Conservation (phyloP, 768 basidiomycete species). For the Boletus huronensis region DNA sequence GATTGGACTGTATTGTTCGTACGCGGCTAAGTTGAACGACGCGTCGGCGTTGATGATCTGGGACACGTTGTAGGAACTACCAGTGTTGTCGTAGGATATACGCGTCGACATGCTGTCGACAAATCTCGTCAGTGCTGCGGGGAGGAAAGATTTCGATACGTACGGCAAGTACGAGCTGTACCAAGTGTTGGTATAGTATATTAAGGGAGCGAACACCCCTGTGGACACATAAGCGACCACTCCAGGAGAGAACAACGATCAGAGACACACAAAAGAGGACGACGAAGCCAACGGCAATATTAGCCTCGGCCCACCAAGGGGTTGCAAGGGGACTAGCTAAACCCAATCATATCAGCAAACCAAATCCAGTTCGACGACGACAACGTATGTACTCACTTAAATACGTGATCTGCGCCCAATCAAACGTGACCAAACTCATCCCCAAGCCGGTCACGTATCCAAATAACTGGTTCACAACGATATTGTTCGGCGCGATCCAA, state of each 20-base stretch:
- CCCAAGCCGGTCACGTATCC: conserved; percentile 54
- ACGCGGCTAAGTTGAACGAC: conserved; percentile 54
- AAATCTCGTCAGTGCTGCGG: background rate
- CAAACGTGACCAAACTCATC: conserved; percentile 77
- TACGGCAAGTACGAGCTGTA: conserved; percentile 54
- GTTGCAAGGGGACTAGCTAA: conserved; percentile 57
- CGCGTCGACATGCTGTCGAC: conserved; percentile 54
- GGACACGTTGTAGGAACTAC: conserved; percentile 52
- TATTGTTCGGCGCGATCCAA: conserved; percentile 70
- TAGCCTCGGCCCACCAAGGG: conserved; percentile 83
- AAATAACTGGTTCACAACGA: conserved; percentile 72
- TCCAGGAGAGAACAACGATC: conserved; percentile 39
- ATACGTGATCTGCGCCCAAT: conserved; percentile 67
- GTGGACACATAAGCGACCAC: conserved; percentile 44
- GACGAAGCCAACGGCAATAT: conserved; percentile 58
- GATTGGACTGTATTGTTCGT: conserved; percentile 57
- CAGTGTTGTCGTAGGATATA: conserved; percentile 64
- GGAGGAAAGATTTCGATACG: conserved; percentile 14
- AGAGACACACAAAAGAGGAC: conserved; percentile 60
- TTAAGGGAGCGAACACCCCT: conserved; percentile 56
- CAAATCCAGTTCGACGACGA: background rate
- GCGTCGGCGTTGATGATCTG: conserved; percentile 50
- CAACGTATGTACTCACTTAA: conserved; percentile 20
- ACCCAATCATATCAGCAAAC: background rate
- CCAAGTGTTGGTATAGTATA: conserved; percentile 72